Percentiles rank a stretch among this genome's conserved stretches.
Evolutionary conservation across 805 yeast species (phyloP).

Genomic region (Hagleromyces aurorensis): DNA sequence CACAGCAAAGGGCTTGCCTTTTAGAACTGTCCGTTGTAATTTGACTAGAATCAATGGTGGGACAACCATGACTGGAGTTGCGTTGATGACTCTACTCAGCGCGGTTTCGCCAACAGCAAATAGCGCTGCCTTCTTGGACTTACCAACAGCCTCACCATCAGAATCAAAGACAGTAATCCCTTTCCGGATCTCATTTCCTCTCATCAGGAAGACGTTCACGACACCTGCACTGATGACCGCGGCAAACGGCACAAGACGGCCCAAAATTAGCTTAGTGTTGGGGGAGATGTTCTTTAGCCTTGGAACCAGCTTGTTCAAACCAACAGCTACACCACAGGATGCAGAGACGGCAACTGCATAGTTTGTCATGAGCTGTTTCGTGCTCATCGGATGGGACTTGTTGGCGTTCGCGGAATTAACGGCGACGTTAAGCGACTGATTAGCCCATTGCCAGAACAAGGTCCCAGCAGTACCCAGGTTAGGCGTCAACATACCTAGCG

Average conservation of each 20-base stretch:
- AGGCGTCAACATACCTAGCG: slow-evolving; percentile 97
- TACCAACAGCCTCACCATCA: slow-evolving; percentile 60
- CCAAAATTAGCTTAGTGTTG: slow-evolving; percentile 58
- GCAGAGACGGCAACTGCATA: slow-evolving; percentile 88
- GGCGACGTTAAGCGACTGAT: slow-evolving; percentile 94
- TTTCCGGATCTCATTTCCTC: slow-evolving; percentile 85
- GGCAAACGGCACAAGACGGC: slow-evolving; percentile 93
- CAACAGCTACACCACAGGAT: slow-evolving; percentile 91
- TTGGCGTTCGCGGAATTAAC: slow-evolving; percentile 94
- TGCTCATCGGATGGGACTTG: slow-evolving; percentile 84
- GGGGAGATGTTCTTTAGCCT: slow-evolving; percentile 64
- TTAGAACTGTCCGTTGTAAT: slow-evolving; percentile 63
- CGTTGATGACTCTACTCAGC: slow-evolving; percentile 86
- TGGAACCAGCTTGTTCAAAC: slow-evolving; percentile 88
- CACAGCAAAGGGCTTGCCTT: slow-evolving; percentile 55
- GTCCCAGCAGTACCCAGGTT: slow-evolving; percentile 86
- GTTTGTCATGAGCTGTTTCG: slow-evolving; percentile 66
- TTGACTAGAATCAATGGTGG: slow-evolving; percentile 82
- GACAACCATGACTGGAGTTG: slow-evolving; percentile 94
- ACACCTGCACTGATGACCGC: slow-evolving; percentile 98
- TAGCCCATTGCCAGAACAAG: slow-evolving; percentile 94
- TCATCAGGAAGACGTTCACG: slow-evolving; percentile 93
- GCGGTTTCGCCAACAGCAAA: slow-evolving; percentile 98
- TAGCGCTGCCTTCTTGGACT: slow-evolving; percentile 78
- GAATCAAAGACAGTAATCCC: slow-evolving; percentile 69